Conservation (phyloP, 441 rosid species). For the Flueggea neowawraea region DNA sequence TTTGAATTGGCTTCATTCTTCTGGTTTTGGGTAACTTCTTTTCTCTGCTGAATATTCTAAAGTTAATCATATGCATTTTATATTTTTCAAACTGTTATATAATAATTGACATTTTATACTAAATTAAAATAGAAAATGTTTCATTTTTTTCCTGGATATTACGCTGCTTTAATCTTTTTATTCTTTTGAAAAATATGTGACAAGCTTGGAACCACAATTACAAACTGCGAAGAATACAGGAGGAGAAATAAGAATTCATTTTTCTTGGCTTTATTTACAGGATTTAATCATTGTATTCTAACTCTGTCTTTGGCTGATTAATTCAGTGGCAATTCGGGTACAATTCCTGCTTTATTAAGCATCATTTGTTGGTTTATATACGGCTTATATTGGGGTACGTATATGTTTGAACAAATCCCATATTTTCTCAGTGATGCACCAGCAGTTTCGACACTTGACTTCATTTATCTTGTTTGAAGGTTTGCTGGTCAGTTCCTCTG, state of each 20-base stretch:
- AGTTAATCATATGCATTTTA: too few relatives aligned
- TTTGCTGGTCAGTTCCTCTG: conserved; percentile 91
- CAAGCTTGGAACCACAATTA: background rate
- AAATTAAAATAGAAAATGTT: background rate
- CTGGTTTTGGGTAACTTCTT: conserved; percentile 86
- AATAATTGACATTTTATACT: conserved; percentile 4
- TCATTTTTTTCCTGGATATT: background rate
- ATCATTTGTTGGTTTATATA: conserved; percentile 62
- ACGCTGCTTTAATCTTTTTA: background rate
- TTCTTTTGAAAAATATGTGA: background rate
- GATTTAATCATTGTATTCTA: conserved; percentile 5
- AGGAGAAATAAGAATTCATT: background rate
- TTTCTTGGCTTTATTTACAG: background rate
- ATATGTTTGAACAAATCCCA: conserved; percentile 16
- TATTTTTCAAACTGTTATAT: conserved; percentile 5
- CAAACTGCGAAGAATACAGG: background rate
- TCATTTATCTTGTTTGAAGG: conserved; percentile 35
- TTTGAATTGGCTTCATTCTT: conserved; percentile 76
- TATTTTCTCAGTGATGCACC: conserved; percentile 36
- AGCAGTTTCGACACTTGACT: conserved; percentile 27
- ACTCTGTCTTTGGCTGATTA: conserved; percentile 11
- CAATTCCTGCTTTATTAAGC: conserved; percentile 79
- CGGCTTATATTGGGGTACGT: conserved; percentile 78
- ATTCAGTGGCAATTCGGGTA: conserved; percentile 70
- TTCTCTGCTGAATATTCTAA: conserved; percentile 13